Conservation (phyloP, 2,329 filamentous ascomycete species). For the Gaeumannomyces sp. region DNA sequence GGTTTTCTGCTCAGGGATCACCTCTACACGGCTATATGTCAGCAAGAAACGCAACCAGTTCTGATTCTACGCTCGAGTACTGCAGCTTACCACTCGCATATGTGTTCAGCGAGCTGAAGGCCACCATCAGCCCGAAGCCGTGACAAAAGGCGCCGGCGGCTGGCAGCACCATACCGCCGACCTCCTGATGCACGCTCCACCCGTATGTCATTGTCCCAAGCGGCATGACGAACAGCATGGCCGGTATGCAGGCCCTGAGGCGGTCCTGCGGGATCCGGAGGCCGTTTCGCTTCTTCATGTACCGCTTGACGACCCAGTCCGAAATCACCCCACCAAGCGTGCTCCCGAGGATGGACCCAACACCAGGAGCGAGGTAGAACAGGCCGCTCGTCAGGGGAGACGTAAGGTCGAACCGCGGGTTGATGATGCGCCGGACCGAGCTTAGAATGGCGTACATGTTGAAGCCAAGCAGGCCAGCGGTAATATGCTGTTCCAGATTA, state of each 20-base stretch:
- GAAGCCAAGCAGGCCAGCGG: conserved; percentile 58
- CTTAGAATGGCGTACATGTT: conserved; percentile 58
- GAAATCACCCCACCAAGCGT: conserved; percentile 68
- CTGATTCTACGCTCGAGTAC: neutral
- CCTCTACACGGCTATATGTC: conserved; percentile 7
- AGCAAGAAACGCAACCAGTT: neutral
- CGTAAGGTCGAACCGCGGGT: conserved; percentile 64
- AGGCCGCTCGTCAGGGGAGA: conserved; percentile 61
- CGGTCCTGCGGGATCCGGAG: conserved; percentile 62
- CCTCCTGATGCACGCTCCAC: conserved; percentile 42
- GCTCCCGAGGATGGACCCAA: conserved; percentile 62
- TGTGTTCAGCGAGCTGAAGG: conserved; percentile 69
- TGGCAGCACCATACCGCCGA: conserved; percentile 52
- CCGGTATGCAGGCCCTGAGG: conserved; percentile 51
- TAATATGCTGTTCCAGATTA: conserved; percentile 12
- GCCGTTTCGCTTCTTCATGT: conserved; percentile 52
- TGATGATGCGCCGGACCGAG: conserved; percentile 66
- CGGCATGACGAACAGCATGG: conserved; percentile 52
- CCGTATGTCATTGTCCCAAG: conserved; percentile 58
- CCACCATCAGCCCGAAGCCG: conserved; percentile 68
- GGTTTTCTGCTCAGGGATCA: conserved; percentile 10
- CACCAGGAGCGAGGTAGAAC: conserved; percentile 69
- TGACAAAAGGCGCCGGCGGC: conserved; percentile 70
- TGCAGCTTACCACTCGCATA: conserved; percentile 26
- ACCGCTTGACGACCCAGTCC: conserved; percentile 59